phyloP scores from a whole-genome alignment of 106 monocot genomes.

The Platanthera zijinensis region DNA sequence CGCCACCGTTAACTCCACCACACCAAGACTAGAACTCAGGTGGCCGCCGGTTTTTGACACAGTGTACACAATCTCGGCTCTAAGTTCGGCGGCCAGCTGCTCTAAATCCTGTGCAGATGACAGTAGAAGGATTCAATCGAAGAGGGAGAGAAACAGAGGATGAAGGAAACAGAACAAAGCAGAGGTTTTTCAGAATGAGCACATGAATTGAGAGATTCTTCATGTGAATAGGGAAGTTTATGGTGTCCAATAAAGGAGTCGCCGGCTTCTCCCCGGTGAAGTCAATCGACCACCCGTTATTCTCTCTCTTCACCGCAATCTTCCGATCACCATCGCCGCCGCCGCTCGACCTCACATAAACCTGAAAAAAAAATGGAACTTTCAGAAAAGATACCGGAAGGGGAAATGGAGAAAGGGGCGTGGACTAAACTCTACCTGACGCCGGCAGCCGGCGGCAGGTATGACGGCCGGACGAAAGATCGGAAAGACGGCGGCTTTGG shows the following conservation, averaged over 20 bases:
- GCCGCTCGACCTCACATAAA: slow-evolving; percentile 26
- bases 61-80: slow-evolving; percentile 58
- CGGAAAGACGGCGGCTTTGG: background rate
- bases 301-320: slow-evolving; percentile 25
- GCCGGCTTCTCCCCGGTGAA: slow-evolving; percentile 68
- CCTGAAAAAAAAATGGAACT: slow-evolving; percentile 16
- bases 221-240: slow-evolving; percentile 81
- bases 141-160: background rate
- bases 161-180: background rate
- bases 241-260: slow-evolving; percentile 71
- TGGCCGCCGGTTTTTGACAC: slow-evolving; percentile 79
- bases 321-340: slow-evolving; percentile 17
- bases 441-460: background rate
- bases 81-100: slow-evolving; percentile 65
- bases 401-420: background rate
- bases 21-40: slow-evolving; percentile 72
- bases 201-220: slow-evolving; percentile 70
- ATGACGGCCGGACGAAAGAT: background rate
- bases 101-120: slow-evolving; percentile 45
- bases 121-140: background rate
- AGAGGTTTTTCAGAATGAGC: background rate
- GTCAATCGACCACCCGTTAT: slow-evolving; percentile 28
- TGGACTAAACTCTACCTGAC: background rate
- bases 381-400: background rate
- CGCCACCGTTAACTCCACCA: slow-evolving; percentile 80